Evolutionary conservation across 441 rosid genomes (phyloP), one percentile per base, ranked within the genome.

Genomic region (Sinapis alba): DNA sequence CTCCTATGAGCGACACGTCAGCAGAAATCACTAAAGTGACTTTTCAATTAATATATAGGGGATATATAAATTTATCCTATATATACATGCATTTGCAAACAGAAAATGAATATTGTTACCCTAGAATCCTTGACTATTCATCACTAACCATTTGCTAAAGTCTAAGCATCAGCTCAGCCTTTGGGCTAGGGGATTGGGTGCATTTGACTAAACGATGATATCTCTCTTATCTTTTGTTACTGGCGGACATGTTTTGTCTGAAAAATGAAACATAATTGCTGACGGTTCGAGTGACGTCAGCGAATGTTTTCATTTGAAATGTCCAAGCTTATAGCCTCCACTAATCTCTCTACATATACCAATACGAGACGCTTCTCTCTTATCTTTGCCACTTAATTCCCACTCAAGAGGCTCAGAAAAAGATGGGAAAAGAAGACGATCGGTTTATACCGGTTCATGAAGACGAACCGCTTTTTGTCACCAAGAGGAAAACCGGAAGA

Each of bases 401-500:
- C 67, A 45, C 61, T 74, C 12, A 30, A 32, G 34, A 16, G 2
- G 36, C 36, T 30, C 6, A 76, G 19, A 12, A 7, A n/a, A 67
- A 56, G 4, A 63, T 70, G 76, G 16, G 32, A 41, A n/a, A 20
- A 27, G 63, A 68, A 62, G 24, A 53, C 0, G 69, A 75, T 47
- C 74, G 74, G 79, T 27, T 62, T 2, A 7, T 0, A 51, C 74
- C 63, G 69, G 64, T 53, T 75, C 26, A 51, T 5, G 45, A 20
- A 4, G 62, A 3, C 2, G 26, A 30, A 19, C 43, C 78, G 65
- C 73, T 82, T 23, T 80, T 74, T 45, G 73, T 57, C 69, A 66
- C 67, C 41, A 71, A 32, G 66, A 67, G 58, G 50, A 68, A 59
- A 51, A 78, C 60, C 76, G 75, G 78, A 0, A 71, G 67, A 51